Base-by-base conservation (phyloP, 305 asterid genomes). In the Solanum hybrid region DNA sequence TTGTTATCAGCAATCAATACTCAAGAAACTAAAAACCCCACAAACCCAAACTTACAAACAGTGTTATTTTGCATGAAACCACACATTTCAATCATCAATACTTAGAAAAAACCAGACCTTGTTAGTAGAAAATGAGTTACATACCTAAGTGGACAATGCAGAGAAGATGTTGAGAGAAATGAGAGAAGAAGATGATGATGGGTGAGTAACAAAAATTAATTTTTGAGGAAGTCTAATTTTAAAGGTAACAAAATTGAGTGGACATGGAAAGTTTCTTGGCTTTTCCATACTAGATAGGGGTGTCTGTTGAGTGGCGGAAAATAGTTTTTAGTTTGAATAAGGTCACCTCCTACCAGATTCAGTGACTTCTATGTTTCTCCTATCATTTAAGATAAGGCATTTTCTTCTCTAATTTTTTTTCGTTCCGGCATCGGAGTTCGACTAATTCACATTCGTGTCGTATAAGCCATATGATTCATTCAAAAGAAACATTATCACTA, bases 231-330 rank as follows among this genome's bases (percentile, higher is more conserved):
- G 88, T 87, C 76, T 90, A 89, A 89, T 89, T 89, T 90, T 16
- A 88, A 86, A 85, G 86, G 91, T 69, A 0, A 12, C 37, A 75
- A 51, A 24, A 86, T 31, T 67, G 80, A 82, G 64, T 80, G 90
- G 83, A 87, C 28, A 39, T 90, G 88, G 89, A 35, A 89, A 90
- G 89, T 88, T 71, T 77, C 57, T 89, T 95, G 98, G 93, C 97
- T 92, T 94, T 97, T 95, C 94, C 94, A 64, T 76, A 91, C 91
- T 28, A 94, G 99, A 97, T 96, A 95, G 98, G 98, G 99, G 95
- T 92, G 33, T 88, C 46, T 87, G 88, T 90, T 96, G 96, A 91
- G 98, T 96, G 98, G 98, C 89, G 97, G 98, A 95, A 94, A 95
- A 86, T 94, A 39, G 90, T 82, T 91, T 94, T 92, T 90, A 93